These are phyloP conservation scores for Monilinia vaccinii-corymbosi DNA, from an alignment of 2,329 filamentous ascomycete species.

Conservation along the genomic window DNA sequence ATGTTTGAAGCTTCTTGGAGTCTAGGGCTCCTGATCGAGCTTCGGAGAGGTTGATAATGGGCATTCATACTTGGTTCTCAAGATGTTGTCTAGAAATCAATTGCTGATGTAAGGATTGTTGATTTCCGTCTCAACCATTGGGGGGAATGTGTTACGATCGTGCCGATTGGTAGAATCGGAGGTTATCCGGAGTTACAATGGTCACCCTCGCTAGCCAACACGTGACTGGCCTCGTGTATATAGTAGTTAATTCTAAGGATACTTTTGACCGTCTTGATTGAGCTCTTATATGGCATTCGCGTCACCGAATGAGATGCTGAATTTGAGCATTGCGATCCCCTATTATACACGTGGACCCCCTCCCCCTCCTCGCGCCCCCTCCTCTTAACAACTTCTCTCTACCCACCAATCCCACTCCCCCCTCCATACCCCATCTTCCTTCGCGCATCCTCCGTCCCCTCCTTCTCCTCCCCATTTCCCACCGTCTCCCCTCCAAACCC, in stretches of 20 bases:
- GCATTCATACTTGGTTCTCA: not conserved
- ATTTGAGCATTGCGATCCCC: not conserved
- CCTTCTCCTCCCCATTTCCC: slow-evolving; percentile 35
- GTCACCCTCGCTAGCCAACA: too few relatives aligned
- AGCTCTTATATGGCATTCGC: too few relatives aligned
- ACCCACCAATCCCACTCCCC: slow-evolving; percentile 46
- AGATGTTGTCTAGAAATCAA: not conserved
- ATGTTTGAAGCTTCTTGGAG: not conserved
- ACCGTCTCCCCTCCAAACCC: slow-evolving; percentile 46
- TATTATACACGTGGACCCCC: slow-evolving; percentile 27
- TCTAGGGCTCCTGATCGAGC: not conserved
- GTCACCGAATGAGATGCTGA: not conserved
- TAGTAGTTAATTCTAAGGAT: too few relatives aligned
- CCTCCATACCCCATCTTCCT: slow-evolving; percentile 45
- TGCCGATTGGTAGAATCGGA: too few relatives aligned
- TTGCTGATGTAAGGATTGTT: not conserved
- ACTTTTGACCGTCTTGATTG: too few relatives aligned
- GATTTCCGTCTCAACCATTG: not conserved
- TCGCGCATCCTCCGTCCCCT: slow-evolving; percentile 32
- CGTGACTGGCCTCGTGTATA: too few relatives aligned
- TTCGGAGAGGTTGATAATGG: not conserved
- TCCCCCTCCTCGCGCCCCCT: slow-evolving; percentile 46
- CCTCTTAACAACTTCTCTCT: slow-evolving; percentile 26
- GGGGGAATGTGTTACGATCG: too few relatives aligned
- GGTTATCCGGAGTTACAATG: too few relatives aligned